Evolutionary conservation across 805 yeast species (phyloP).

Genomic region (Tetrapisispora namnaoensis): DNA sequence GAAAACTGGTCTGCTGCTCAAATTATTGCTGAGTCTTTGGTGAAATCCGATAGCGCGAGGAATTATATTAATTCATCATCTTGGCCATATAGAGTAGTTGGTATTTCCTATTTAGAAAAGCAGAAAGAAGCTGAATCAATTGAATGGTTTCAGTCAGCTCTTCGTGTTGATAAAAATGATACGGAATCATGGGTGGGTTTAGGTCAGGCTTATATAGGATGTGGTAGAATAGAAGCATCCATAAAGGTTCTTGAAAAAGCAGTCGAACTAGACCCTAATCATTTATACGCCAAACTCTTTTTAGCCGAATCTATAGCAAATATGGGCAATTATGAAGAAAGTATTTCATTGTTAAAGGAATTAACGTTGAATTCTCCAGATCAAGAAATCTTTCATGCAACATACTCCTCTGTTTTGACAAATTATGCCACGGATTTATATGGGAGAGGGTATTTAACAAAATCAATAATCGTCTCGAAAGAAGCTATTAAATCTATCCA

Average conservation of each 20-base stretch:
- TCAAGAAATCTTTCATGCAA: constrained; percentile 42
- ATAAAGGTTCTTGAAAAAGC: constrained; percentile 70
- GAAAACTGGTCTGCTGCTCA: constrained; percentile 83
- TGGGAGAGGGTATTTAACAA: constrained; percentile 53
- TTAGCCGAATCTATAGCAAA: constrained; percentile 56
- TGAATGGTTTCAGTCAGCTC: constrained; percentile 79
- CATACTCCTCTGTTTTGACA: constrained; percentile 49
- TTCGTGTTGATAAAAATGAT: constrained; percentile 59
- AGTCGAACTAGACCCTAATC: constrained; percentile 39
- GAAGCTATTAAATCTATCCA: constrained; percentile 34
- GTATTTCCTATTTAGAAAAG: constrained; percentile 61
- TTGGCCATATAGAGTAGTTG: constrained; percentile 89
- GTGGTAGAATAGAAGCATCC: constrained; percentile 85
- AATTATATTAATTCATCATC: constrained; percentile 38
- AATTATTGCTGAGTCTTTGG: constrained; percentile 54
- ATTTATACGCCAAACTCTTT: constrained; percentile 57
- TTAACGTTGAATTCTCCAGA: constrained; percentile 37
- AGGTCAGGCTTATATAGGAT: constrained; percentile 87
- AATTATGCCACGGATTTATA: constrained; percentile 45
- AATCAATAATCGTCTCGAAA: constrained; percentile 44
- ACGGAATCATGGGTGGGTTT: constrained; percentile 82
- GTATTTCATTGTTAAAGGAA: constrained; percentile 39
- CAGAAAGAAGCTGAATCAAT: constrained; percentile 73
- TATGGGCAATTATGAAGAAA: constrained; percentile 55
- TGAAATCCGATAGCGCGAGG: constrained; percentile 53